Percentiles rank a stretch among this genome's conserved stretches.
Evolutionary conservation across 495 filamentous ascomycete species (phyloP).

Genomic region (Trichoderma parareesei): DNA sequence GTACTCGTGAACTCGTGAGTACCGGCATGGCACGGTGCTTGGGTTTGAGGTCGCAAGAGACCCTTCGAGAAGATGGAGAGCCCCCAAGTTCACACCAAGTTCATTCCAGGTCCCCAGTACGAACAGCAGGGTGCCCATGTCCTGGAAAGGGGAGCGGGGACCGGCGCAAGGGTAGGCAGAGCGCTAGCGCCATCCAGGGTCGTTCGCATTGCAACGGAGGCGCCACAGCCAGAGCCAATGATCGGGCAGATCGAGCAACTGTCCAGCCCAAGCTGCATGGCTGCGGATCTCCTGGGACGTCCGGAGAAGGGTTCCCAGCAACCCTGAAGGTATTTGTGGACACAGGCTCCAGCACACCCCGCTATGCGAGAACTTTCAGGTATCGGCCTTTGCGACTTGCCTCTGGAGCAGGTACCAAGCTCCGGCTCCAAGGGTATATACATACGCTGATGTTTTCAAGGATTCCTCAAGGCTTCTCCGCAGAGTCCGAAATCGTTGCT

Average conservation of each 20-base stretch:
- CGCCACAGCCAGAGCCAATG: neutral
- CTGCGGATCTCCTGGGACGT: slow-evolving; percentile 3
- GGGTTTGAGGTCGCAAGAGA: too few species aligned
- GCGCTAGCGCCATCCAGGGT: slow-evolving; percentile 8
- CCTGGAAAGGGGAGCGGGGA: neutral
- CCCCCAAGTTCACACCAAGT: too few species aligned
- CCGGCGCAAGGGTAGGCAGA: neutral
- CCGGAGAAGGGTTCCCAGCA: slow-evolving; percentile 6
- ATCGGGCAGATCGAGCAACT: slow-evolving; percentile 3
- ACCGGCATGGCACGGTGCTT: neutral
- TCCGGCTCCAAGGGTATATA: too few species aligned
- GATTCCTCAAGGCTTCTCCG: too few species aligned
- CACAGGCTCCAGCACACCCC: neutral
- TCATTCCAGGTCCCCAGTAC: too few species aligned
- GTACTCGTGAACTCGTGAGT: neutral
- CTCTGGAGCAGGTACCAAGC: too few species aligned
- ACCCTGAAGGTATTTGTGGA: neutral
- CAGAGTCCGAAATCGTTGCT: too few species aligned
- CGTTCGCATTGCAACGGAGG: slow-evolving; percentile 7
- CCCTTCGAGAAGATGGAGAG: too few species aligned
- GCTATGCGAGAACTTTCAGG: too few species aligned
- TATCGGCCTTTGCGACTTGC: too few species aligned
- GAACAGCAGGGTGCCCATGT: neutral
- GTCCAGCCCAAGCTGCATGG: neutral
- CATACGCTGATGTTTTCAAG: too few species aligned